phyloP scores from a whole-genome alignment of 805 yeast genomes.

The Zygoascus biomembranicola region DNA sequence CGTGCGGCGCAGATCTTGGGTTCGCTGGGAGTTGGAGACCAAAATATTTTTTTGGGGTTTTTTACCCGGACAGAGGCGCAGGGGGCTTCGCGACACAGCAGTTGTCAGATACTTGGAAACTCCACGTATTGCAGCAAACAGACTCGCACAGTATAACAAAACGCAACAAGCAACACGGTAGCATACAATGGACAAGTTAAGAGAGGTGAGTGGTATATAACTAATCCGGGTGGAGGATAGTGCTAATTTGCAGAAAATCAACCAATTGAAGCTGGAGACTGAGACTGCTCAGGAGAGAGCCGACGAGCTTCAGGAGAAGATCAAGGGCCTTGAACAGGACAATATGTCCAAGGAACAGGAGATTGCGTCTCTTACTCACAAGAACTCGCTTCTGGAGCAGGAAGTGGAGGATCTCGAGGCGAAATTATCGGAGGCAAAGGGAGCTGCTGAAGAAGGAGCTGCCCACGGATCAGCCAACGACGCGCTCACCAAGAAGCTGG shows the following conservation, averaged over 20 bases:
- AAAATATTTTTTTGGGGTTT: too few relatives aligned
- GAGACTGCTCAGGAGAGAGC: slow-evolving; percentile 97
- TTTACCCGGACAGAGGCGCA: not conserved
- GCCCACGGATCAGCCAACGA: slow-evolving; percentile 86
- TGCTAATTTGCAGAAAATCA: slow-evolving; percentile 52
- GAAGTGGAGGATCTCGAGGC: slow-evolving; percentile 66
- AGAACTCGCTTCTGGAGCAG: slow-evolving; percentile 81
- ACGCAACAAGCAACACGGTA: not conserved
- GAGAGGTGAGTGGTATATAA: slow-evolving; percentile 34
- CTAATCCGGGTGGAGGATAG: too few relatives aligned
- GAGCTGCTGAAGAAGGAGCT: slow-evolving; percentile 84
- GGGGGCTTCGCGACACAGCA: not conserved
- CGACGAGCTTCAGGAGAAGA: slow-evolving; percentile 71
- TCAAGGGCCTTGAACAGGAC: slow-evolving; percentile 90
- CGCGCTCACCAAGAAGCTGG: slow-evolving; percentile 81
- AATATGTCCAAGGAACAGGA: slow-evolving; percentile 88
- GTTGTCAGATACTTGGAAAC: not conserved
- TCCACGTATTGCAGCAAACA: not conserved
- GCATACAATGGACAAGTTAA: slow-evolving; percentile 39
- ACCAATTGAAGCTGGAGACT: slow-evolving; percentile 84
- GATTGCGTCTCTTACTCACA: slow-evolving; percentile 85
- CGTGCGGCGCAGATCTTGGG: not conserved
- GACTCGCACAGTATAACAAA: not conserved
- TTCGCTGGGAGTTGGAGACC: too few relatives aligned
- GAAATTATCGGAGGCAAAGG: slow-evolving; percentile 67